phyloP scores from a whole-genome alignment of 2,329 filamentous ascomycete species.

The Diaporthe longicolla region DNA sequence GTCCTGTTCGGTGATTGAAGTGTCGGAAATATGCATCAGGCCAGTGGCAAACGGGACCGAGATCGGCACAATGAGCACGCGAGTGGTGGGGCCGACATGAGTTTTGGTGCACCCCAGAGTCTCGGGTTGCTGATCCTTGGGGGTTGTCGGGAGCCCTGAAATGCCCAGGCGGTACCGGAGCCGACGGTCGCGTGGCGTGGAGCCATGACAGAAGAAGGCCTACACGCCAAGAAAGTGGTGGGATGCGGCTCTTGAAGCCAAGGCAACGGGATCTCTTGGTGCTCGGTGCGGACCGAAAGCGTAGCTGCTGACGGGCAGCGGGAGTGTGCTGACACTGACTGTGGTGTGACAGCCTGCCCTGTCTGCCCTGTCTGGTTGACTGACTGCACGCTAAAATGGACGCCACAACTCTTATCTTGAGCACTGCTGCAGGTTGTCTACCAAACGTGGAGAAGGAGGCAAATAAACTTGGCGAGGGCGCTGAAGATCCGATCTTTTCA shows the following conservation, averaged over 20 bases:
- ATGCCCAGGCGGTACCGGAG: neutral
- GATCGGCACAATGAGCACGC: slow-evolving; percentile 29
- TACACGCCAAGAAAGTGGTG: neutral
- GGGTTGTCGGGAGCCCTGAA: no score
- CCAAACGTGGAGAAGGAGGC: slow-evolving; percentile 5
- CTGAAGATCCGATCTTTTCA: slow-evolving; percentile 7
- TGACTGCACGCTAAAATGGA: neutral
- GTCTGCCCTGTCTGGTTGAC: no score
- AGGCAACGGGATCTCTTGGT: slow-evolving; percentile 27
- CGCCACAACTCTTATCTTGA: neutral
- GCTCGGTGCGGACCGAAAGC: slow-evolving; percentile 23
- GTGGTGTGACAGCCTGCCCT: neutral
- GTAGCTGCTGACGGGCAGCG: slow-evolving; percentile 18
- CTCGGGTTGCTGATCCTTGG: neutral
- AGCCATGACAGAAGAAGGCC: neutral
- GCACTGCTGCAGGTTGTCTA: neutral
- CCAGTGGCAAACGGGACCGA: neutral
- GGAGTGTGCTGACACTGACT: neutral
- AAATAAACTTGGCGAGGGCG: slow-evolving; percentile 25
- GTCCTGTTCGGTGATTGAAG: neutral
- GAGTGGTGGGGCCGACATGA: neutral
- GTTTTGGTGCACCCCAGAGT: slow-evolving; percentile 16
- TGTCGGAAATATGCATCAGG: neutral
- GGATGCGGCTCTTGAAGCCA: slow-evolving; percentile 29
- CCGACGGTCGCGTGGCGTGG: slow-evolving; percentile 1